Percentiles rank a stretch among this genome's conserved stretches.
These are phyloP conservation scores for Quercus wislizeni DNA, from an alignment of 306 rosid species.

Conservation along the genomic window DNA sequence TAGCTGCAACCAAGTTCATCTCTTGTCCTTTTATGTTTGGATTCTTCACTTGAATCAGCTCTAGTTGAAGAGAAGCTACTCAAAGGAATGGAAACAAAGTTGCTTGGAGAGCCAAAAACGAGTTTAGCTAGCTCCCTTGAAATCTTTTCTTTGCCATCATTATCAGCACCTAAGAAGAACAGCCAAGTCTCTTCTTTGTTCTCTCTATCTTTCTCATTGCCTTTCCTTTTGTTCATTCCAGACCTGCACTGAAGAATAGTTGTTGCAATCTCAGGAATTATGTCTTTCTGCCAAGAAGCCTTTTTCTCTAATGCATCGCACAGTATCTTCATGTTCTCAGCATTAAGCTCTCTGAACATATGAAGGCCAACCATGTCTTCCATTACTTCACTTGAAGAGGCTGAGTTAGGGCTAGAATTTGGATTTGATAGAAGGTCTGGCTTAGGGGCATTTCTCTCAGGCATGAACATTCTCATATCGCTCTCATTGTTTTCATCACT, in stretches of 20 bases:
- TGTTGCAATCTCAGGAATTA: constrained; percentile 49
- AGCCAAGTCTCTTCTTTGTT: constrained; percentile 64
- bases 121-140: constrained; percentile 72
- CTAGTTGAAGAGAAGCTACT: constrained; percentile 39
- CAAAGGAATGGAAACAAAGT: constrained; percentile 44
- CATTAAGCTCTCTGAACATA: constrained; percentile 53
- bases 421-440: constrained; percentile 88
- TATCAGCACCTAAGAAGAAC: constrained; percentile 49
- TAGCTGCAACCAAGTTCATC: constrained; percentile 46
- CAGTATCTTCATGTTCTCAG: constrained; percentile 56
- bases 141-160: constrained; percentile 56
- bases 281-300: constrained; percentile 48
- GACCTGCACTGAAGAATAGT: constrained; percentile 69
- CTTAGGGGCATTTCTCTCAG: constrained; percentile 42
- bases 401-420: constrained; percentile 87
- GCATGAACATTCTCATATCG: constrained; percentile 51
- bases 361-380: constrained; percentile 52
- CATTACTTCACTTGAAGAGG: constrained; percentile 78
- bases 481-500: constrained; percentile 32
- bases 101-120: constrained; percentile 62
- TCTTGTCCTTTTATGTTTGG: constrained; percentile 52
- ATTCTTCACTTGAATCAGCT: constrained; percentile 21
- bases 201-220: constrained; percentile 18
- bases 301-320: constrained; percentile 61
- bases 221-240: constrained; percentile 33